phyloP scores from a whole-genome alignment of 2,329 filamentous ascomycete genomes.

The Albifimbria verrucaria region DNA sequence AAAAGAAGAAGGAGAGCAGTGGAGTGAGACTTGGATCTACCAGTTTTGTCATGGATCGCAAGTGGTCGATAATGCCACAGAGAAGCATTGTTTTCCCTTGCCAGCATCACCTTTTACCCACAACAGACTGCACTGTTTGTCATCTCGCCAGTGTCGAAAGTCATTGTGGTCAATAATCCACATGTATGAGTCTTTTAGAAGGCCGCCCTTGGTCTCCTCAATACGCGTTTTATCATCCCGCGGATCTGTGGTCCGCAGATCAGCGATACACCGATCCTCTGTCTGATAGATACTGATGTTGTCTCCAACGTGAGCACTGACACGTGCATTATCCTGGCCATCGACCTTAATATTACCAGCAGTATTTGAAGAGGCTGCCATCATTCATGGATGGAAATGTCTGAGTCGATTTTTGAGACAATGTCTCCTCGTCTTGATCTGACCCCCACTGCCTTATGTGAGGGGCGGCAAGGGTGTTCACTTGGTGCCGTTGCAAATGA shows the following conservation, averaged over 20 bases:
- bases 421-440: too few species aligned
- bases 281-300: too few species aligned
- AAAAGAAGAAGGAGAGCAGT: conserved; percentile 41
- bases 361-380: too few species aligned
- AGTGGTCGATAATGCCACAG: conserved; percentile 21
- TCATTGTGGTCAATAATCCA: conserved; percentile 29
- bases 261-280: conserved; percentile 11
- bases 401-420: too few species aligned
- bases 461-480: too few species aligned
- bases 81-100: conserved; percentile 35
- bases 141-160: conserved; percentile 11
- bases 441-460: too few species aligned
- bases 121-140: neutral
- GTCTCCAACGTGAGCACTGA: too few species aligned
- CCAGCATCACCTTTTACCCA: conserved; percentile 27
- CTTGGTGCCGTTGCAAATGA: too few species aligned
- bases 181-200: conserved; percentile 25
- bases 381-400: too few species aligned
- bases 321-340: too few species aligned
- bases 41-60: conserved; percentile 8
- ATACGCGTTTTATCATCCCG: conserved; percentile 29
- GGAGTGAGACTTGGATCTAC: too few species aligned
- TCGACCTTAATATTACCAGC: too few species aligned
- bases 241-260: conserved; percentile 23
- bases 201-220: conserved; percentile 27